phyloP scores from a whole-genome alignment of 306 rosid species.

The Quercus agrifolia region DNA sequence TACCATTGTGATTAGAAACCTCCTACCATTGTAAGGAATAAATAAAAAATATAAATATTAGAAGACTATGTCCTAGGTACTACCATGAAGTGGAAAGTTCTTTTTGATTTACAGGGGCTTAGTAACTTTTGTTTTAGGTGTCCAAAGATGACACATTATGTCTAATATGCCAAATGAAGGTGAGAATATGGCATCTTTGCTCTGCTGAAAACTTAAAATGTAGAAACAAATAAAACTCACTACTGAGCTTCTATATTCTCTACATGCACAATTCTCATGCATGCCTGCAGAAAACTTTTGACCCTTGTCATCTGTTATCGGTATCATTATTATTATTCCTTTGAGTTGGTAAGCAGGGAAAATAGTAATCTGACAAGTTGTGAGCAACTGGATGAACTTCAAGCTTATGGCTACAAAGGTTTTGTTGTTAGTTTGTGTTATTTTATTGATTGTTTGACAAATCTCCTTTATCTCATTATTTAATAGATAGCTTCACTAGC shows the following conservation, averaged over 20 bases:
- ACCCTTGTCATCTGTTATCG: not conserved
- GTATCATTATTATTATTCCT: not conserved
- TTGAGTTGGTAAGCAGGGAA: not conserved
- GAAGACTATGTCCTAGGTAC: too few species aligned
- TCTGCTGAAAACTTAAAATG: not conserved
- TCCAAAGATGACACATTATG: not conserved
- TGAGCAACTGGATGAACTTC: not conserved
- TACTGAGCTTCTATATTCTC: not conserved
- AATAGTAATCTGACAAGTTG: not conserved
- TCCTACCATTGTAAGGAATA: too few species aligned
- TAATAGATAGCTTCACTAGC: slow-evolving; percentile 85
- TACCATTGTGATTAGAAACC: too few species aligned
- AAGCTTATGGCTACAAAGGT: not conserved
- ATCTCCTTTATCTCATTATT: slow-evolving; percentile 4
- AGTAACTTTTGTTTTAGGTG: too few species aligned
- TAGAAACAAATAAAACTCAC: not conserved
- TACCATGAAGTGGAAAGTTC: too few species aligned
- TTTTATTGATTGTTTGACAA: slow-evolving; percentile 14
- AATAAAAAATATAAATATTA: too few species aligned
- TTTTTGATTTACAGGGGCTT: too few species aligned
- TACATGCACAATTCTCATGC: not conserved
- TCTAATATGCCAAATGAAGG: not conserved
- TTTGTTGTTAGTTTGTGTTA: not conserved
- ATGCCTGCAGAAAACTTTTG: not conserved
- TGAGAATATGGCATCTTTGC: not conserved